These are phyloP conservation scores for Ophiostoma quercus DNA, from an alignment of 2,329 filamentous ascomycete genomes.

Conservation along the genomic window DNA sequence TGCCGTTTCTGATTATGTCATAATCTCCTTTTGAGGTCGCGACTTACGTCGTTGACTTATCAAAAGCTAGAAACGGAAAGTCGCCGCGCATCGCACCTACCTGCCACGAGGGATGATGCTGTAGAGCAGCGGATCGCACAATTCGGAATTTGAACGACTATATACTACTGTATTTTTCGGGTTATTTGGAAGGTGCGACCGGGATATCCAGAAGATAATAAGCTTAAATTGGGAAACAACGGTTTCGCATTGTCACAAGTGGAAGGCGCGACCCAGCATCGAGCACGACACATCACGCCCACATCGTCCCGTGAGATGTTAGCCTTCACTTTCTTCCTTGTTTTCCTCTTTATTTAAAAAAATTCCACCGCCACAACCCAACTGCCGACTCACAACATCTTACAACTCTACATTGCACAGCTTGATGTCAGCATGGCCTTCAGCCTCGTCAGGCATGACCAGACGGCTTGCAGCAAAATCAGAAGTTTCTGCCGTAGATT, in stretches of 20 bases:
- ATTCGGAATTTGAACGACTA: background rate
- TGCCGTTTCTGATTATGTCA: background rate
- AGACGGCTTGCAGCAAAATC: background rate
- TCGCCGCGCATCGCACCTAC: background rate
- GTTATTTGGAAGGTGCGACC: background rate
- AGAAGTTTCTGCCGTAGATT: background rate
- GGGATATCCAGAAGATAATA: background rate
- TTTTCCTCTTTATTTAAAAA: too few species aligned
- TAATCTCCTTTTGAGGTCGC: background rate
- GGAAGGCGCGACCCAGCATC: conserved; percentile 7
- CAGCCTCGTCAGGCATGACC: conserved; percentile 8
- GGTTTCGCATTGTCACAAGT: background rate
- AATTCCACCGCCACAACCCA: background rate
- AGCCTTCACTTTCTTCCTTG: background rate
- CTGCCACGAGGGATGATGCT: background rate
- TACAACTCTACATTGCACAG: background rate
- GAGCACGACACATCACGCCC: background rate
- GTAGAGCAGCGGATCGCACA: background rate
- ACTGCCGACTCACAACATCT: background rate
- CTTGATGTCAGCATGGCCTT: background rate
- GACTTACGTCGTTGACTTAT: background rate
- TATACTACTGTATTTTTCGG: background rate
- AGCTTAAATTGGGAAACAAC: background rate
- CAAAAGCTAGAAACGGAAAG: background rate
- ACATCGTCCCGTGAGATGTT: background rate